These are phyloP conservation scores for Nevesoporus exiguus DNA, from an alignment of 768 basidiomycete species.

Conservation along the genomic window DNA sequence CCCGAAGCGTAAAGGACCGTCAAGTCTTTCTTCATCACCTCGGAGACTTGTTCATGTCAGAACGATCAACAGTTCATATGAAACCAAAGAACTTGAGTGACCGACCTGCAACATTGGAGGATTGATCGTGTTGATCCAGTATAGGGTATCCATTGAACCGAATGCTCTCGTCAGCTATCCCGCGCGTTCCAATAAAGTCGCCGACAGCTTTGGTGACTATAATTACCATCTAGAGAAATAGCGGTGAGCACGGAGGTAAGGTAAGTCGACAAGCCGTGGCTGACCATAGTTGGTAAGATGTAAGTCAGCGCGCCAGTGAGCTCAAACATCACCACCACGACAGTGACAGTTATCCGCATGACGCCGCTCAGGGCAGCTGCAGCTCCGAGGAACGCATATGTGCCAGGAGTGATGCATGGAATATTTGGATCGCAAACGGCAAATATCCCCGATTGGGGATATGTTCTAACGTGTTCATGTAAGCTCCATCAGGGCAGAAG, in stretches of 20 bases:
- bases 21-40: slow-evolving; percentile 86
- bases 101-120: slow-evolving; percentile 86
- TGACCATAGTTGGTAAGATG: slow-evolving; percentile 95
- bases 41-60: slow-evolving; percentile 54
- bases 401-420: slow-evolving; percentile 97
- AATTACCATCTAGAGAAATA: slow-evolving; percentile 73
- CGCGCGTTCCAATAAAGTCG: slow-evolving; percentile 87
- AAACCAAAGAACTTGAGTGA: slow-evolving; percentile 2
- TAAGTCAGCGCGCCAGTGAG: slow-evolving; percentile 96
- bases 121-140: slow-evolving; percentile 92
- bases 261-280: slow-evolving; percentile 16
- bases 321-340: slow-evolving; percentile 99
- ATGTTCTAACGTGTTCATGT: slow-evolving; percentile 48
- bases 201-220: slow-evolving; percentile 96
- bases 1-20: slow-evolving; percentile 70
- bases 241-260: slow-evolving; percentile 5
- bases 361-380: slow-evolving; percentile 95
- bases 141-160: slow-evolving; percentile 96
- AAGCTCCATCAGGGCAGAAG: not conserved
- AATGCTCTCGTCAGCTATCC: slow-evolving; percentile 97
- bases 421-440: slow-evolving; percentile 86
- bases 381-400: slow-evolving; percentile 96
- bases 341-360: slow-evolving; percentile 95
- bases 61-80: slow-evolving; percentile 4
- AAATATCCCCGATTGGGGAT: slow-evolving; percentile 84